Conservation (phyloP, 768 basidiomycete genomes). For the Fistulinella prunicolor region DNA sequence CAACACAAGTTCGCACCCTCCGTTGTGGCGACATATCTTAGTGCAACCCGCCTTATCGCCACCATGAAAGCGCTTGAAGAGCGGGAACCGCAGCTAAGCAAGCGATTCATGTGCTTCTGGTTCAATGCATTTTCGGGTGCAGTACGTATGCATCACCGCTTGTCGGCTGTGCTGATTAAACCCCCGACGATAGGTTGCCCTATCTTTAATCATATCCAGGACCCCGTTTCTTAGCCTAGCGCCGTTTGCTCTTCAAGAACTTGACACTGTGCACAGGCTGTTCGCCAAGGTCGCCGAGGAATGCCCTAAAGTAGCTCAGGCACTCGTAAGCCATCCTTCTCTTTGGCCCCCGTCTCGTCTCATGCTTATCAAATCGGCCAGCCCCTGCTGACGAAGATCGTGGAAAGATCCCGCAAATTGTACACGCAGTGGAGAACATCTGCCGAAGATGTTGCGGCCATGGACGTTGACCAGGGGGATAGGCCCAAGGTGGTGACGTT, state of each 20-base stretch:
- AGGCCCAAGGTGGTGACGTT: constrained; percentile 1
- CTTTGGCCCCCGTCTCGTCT: background rate
- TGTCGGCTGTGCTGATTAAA: background rate
- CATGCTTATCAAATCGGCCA: constrained; percentile 23
- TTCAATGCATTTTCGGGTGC: constrained; percentile 71
- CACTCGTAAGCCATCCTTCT: constrained; percentile 42
- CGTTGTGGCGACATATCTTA: constrained; percentile 64
- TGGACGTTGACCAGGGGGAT: constrained; percentile 27
- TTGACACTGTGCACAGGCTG: constrained; percentile 55
- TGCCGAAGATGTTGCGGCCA: constrained; percentile 14
- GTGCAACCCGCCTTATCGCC: constrained; percentile 55
- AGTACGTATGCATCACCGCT: constrained; percentile 38
- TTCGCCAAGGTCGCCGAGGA: constrained; percentile 56
- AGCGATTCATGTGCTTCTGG: constrained; percentile 71
- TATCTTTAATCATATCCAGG: constrained; percentile 63
- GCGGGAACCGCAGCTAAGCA: constrained; percentile 57
- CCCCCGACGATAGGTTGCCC: constrained; percentile 46
- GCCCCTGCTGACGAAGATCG: constrained; percentile 56
- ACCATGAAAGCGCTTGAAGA: constrained; percentile 54
- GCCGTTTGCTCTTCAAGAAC: constrained; percentile 55
- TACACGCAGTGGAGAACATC: constrained; percentile 41
- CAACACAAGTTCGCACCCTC: constrained; percentile 65
- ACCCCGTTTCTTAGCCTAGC: constrained; percentile 58
- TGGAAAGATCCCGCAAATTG: constrained; percentile 47
- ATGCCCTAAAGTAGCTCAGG: constrained; percentile 58